A percentile compares a stretch with the other conserved stretches of the same genome.
Conservation (phyloP, 2,329 filamentous ascomycete species). For the Eurotiales sp. region DNA sequence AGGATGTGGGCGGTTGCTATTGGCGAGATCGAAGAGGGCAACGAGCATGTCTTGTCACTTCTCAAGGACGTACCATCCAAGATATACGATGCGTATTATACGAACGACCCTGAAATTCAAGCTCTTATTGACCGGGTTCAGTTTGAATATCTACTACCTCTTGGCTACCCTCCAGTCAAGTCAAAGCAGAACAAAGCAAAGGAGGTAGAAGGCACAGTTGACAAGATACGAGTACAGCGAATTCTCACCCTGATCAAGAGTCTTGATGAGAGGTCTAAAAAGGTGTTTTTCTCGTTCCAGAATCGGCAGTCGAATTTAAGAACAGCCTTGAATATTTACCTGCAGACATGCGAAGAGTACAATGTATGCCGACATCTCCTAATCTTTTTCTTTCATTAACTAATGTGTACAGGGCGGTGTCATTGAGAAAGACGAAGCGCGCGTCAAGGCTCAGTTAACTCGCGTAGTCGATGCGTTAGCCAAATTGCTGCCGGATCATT, state of each 20-base stretch:
- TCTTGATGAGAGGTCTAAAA: conserved; percentile 72
- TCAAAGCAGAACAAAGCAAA: conserved; percentile 42
- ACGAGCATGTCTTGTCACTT: conserved; percentile 70
- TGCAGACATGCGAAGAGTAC: conserved; percentile 81
- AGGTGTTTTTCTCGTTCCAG: conserved; percentile 84
- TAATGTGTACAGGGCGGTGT: conserved; percentile 60
- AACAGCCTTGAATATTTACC: conserved; percentile 68
- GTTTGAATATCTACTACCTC: conserved; percentile 82
- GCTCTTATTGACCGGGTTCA: conserved; percentile 78
- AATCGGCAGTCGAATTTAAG: conserved; percentile 71
- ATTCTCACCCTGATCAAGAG: conserved; percentile 77
- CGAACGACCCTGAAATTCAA: conserved; percentile 83
- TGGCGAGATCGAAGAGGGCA: conserved; percentile 78
- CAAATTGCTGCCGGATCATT: conserved; percentile 70
- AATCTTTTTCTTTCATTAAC: conserved; percentile 8
- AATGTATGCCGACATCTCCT: conserved; percentile 49
- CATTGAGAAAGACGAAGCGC: conserved; percentile 62
- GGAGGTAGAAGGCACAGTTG: conserved; percentile 39
- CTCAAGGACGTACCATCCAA: conserved; percentile 77
- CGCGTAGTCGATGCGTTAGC: conserved; percentile 70
- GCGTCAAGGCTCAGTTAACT: conserved; percentile 65
- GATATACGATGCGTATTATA: conserved; percentile 84
- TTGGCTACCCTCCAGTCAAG: conserved; percentile 76
- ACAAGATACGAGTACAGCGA: conserved; percentile 73
- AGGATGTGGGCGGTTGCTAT: conserved; percentile 92